A percentile compares a stretch with the other conserved stretches of the same genome.
These are phyloP conservation scores for Fusarium brachygibbosum DNA, from an alignment of 2,329 filamentous ascomycete species.

Conservation along the genomic window DNA sequence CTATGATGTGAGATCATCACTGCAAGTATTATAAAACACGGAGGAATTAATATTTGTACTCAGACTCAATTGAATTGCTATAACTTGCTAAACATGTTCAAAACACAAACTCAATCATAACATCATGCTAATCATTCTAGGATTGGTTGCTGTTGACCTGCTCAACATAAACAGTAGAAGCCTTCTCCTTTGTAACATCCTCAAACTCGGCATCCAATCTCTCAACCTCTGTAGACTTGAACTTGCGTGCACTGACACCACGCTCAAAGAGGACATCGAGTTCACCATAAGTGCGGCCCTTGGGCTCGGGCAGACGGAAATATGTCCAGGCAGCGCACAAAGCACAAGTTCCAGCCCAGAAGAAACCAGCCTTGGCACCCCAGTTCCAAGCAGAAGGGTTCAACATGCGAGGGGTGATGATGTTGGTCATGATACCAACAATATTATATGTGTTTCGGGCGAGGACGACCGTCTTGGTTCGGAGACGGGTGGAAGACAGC, in stretches of 20 bases:
- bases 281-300: conserved; percentile 66
- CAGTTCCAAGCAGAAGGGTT: conserved; percentile 62
- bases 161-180: conserved; percentile 22
- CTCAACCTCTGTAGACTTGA: conserved; percentile 52
- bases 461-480: conserved; percentile 62
- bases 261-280: conserved; percentile 68
- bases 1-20: neutral
- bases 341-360: conserved; percentile 61
- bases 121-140: neutral
- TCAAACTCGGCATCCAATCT: conserved; percentile 42
- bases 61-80: neutral
- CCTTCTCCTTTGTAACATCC: conserved; percentile 42
- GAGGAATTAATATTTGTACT: neutral
- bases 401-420: conserved; percentile 62
- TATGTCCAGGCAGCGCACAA: conserved; percentile 64
- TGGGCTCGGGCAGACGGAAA: conserved; percentile 68
- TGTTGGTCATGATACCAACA: conserved; percentile 61
- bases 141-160: conserved; percentile 10
- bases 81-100: neutral
- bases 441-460: conserved; percentile 64
- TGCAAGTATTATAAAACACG: too few relatives aligned
- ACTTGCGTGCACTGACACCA: conserved; percentile 58
- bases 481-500: conserved; percentile 60
- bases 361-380: conserved; percentile 63
- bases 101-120: neutral